Conservation (phyloP, 2,329 filamentous ascomycete genomes). For the Aspergillus phoenicis region DNA sequence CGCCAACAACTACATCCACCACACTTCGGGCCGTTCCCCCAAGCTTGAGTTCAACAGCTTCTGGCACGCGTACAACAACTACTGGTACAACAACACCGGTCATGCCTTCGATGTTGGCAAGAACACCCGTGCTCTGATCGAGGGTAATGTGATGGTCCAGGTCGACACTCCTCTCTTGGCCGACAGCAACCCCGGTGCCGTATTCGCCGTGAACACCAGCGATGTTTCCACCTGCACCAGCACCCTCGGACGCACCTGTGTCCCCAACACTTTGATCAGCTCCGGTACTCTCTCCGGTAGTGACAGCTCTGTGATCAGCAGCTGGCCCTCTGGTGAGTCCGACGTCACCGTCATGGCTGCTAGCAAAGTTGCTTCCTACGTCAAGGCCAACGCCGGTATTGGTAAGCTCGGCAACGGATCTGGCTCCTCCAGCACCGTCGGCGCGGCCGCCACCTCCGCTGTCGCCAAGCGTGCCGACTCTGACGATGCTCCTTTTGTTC, state of each 20-base stretch:
- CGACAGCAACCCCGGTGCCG: conserved; percentile 30
- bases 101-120: conserved; percentile 47
- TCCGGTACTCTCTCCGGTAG: conserved; percentile 36
- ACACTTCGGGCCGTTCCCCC: conserved; percentile 59
- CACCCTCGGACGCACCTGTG: conserved; percentile 32
- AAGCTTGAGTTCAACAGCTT: conserved; percentile 58
- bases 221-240: conserved; percentile 26
- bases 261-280: conserved; percentile 30
- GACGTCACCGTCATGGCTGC: conserved; percentile 29
- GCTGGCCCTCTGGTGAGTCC: conserved; percentile 34
- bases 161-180: conserved; percentile 39
- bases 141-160: conserved; percentile 51
- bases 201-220: conserved; percentile 30
- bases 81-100: conserved; percentile 45
- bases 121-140: conserved; percentile 39
- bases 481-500: conserved; percentile 3
- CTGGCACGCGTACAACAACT: conserved; percentile 52
- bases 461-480: conserved; percentile 11
- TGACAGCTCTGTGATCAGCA: conserved; percentile 31
- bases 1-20: conserved; percentile 62
- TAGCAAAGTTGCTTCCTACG: conserved; percentile 31
- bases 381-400: conserved; percentile 36
- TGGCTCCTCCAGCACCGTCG: conserved; percentile 11
- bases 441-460: conserved; percentile 6
- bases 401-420: conserved; percentile 22